phyloP scores from a whole-genome alignment of 768 basidiomycete genomes.

The Pilatotrama ljubarskyi region DNA sequence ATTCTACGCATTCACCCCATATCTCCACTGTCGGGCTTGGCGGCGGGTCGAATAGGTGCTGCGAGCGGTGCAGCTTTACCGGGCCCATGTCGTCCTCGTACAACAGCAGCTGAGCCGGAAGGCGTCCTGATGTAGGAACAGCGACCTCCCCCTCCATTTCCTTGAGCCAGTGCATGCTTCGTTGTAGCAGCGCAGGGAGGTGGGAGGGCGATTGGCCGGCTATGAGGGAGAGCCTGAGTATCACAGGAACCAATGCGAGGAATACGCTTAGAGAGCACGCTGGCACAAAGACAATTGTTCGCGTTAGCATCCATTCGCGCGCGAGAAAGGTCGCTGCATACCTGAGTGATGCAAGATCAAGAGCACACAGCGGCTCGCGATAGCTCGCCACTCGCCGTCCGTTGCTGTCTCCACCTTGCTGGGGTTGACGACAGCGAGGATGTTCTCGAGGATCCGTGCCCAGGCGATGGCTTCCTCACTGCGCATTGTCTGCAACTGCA shows the following conservation, averaged over 20 bases:
- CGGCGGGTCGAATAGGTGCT: constrained; percentile 34
- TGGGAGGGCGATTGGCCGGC: background rate
- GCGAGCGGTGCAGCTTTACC: constrained; percentile 17
- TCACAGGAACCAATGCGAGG: background rate
- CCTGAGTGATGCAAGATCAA: constrained; percentile 38
- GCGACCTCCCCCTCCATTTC: constrained; percentile 15
- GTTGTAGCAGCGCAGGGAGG: background rate
- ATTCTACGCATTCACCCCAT: constrained; percentile 57
- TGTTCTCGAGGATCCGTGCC: constrained; percentile 66
- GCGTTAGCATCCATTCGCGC: too few species aligned
- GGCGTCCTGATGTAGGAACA: background rate
- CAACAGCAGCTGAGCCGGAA: background rate
- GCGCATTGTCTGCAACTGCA: constrained; percentile 49
- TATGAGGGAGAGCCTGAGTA: constrained; percentile 15
- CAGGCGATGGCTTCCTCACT: constrained; percentile 54
- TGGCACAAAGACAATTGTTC: background rate
- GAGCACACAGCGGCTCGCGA: constrained; percentile 52
- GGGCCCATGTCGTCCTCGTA: background rate
- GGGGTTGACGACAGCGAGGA: constrained; percentile 50
- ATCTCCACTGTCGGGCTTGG: constrained; percentile 30
- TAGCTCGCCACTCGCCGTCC: constrained; percentile 59
- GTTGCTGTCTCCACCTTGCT: constrained; percentile 55
- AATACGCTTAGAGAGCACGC: constrained; percentile 10
- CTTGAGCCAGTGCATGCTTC: constrained; percentile 8
- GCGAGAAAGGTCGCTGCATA: background rate